These are phyloP conservation scores for Hericium alpestre DNA, from an alignment of 768 basidiomycete species.

Conservation along the genomic window DNA sequence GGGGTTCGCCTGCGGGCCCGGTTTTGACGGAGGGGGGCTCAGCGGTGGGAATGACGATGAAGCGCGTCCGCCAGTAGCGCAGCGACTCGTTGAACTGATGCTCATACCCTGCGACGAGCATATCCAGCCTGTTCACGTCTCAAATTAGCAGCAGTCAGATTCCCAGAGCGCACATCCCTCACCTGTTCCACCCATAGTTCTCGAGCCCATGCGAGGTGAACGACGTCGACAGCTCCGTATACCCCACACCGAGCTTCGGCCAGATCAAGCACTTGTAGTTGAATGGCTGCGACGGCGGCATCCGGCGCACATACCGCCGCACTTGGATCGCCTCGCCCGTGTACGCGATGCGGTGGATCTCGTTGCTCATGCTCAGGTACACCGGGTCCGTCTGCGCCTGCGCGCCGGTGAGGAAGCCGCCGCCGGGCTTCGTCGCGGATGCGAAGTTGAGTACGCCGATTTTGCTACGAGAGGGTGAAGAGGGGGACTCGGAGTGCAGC, in stretches of 20 bases:
- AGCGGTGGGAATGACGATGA: constrained; percentile 81
- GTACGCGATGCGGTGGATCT: constrained; percentile 88
- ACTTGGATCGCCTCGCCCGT: constrained; percentile 88
- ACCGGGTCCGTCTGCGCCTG: constrained; percentile 66
- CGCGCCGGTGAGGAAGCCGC: constrained; percentile 64
- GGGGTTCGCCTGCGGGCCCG: constrained; percentile 58
- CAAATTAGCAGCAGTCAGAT: neutral
- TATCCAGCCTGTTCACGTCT: constrained; percentile 49
- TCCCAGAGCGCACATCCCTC: constrained; percentile 7
- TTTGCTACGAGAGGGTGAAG: constrained; percentile 5
- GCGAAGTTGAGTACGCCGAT: constrained; percentile 70
- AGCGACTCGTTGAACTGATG: constrained; percentile 71
- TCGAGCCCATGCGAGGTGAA: constrained; percentile 75
- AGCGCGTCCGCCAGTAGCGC: constrained; percentile 89
- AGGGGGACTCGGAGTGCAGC: constrained; percentile 15
- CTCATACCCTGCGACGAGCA: constrained; percentile 78
- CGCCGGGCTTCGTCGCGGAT: constrained; percentile 64
- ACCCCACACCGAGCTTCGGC: constrained; percentile 83
- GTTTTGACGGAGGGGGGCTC: constrained; percentile 48
- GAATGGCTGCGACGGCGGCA: constrained; percentile 52
- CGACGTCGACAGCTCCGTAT: constrained; percentile 64
- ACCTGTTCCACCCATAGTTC: constrained; percentile 84
- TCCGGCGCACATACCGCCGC: constrained; percentile 69
- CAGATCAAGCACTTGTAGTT: constrained; percentile 87
- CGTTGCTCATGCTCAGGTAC: constrained; percentile 90